Base-by-base conservation (phyloP, 1,139 yeast species). In the Lodderomyces oxycetoniae region DNA sequence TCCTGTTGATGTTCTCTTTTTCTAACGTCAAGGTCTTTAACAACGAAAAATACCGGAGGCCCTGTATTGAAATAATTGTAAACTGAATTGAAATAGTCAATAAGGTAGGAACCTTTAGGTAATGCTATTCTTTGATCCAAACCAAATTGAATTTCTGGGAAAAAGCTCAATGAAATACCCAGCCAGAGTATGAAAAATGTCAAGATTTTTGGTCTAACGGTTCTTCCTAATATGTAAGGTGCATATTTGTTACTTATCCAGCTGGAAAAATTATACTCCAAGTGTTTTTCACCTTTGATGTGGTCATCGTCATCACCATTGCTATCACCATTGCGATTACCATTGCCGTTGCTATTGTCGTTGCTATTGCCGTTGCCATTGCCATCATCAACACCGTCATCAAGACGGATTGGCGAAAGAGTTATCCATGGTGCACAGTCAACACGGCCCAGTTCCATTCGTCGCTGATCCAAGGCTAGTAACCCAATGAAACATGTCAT, bases 81-180 rank as follows among this genome's bases (percentile, higher is more conserved):
- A 10, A 88, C 67, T 33, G 91, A 88, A 43, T 81, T 65, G 59
- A 85, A 91, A 54, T 91, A 91, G 35, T 76, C 69, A 23, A 87
- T 78, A 47, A 91, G 61, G 49, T 88, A 86, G 0, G 96, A 88
- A 37, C 75, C 88, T 4, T 71, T 60, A 0, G 97, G 97, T 11
- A 91, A 72, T 0, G 97, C 97, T 29, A 82, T 63, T 38, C 95
- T 71, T 56, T 91, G 97, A 52, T 91, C 97, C 20, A 91, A 69
- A 0, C 97, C 98, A 26, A 84, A 65, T 39, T 79, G 58, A 17
- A 89, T 67, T 10, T 61, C 60, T 0, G 97, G 97, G 12, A 88
- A 48, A 6, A 83, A 54, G 17, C 83, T 67, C 9, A 89, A 55
- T 0, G 95, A 81, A 2, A 81, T 36, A 1, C 89, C 85, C 8